Percentiles rank a stretch among this genome's conserved stretches.
phyloP scores from a whole-genome alignment of 495 filamentous ascomycete species.

The Lasiosphaeria hispida region DNA sequence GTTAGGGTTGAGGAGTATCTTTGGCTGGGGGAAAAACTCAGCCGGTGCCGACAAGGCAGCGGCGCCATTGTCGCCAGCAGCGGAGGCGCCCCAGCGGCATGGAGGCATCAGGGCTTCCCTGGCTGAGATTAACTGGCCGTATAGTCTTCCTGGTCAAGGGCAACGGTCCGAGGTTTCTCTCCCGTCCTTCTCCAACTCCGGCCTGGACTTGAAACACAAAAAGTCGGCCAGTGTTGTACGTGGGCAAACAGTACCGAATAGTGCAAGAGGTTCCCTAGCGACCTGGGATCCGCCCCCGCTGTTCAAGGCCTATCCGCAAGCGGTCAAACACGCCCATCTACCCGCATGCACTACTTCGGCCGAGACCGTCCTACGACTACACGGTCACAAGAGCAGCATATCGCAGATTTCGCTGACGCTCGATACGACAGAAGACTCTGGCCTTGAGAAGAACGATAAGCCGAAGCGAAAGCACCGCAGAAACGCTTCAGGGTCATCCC shows the following conservation, averaged over 20 bases:
- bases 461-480: constrained; percentile 47
- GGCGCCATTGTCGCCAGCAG: constrained; percentile 11
- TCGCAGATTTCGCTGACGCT: constrained; percentile 31
- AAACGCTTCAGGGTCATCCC: constrained; percentile 56
- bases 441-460: constrained; percentile 34
- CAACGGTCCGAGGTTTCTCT: constrained; percentile 43
- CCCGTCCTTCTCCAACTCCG: constrained; percentile 16
- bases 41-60: constrained; percentile 23
- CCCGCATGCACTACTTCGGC: constrained; percentile 51
- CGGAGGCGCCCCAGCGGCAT: constrained; percentile 23
- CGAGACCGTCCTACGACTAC: constrained; percentile 62
- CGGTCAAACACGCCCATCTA: constrained; percentile 56
- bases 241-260: constrained; percentile 18
- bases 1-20: constrained; percentile 49
- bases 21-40: constrained; percentile 36
- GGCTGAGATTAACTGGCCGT: constrained; percentile 44
- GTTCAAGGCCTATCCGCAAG: constrained; percentile 88
- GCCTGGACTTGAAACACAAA: constrained; percentile 34
- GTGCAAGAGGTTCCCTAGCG: constrained; percentile 26
- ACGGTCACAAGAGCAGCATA: constrained; percentile 47
- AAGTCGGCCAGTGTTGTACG: constrained; percentile 34
- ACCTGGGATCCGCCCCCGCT: constrained; percentile 78
- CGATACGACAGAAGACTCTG: constrained; percentile 24
- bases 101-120: constrained; percentile 44
- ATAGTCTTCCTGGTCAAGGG: constrained; percentile 28